A percentile compares a stretch with the other conserved stretches of the same genome.
These are phyloP conservation scores for Pseudocercospora macadamiae DNA, from an alignment of 2,329 filamentous ascomycete species.

Conservation along the genomic window DNA sequence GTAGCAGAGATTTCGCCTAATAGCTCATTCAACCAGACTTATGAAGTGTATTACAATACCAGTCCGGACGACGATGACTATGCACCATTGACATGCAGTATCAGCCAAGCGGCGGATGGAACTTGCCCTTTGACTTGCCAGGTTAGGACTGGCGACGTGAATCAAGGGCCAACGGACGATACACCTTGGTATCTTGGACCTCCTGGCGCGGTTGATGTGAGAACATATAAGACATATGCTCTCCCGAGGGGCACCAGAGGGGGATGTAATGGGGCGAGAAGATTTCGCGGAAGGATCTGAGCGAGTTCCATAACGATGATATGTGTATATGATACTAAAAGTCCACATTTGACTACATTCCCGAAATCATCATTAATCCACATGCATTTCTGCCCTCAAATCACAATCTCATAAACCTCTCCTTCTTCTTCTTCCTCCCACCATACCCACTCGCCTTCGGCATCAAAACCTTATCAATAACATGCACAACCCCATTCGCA, in stretches of 20 bases:
- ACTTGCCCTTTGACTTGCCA: background rate
- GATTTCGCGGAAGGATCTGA: background rate
- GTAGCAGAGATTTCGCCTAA: no score
- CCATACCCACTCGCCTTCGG: no score
- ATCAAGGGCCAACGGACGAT: background rate
- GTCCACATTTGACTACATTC: no score
- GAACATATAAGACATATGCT: background rate
- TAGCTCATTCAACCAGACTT: no score
- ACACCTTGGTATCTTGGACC: background rate
- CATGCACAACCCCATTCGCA: slow-evolving; percentile 14
- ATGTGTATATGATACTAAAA: no score
- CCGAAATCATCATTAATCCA: no score
- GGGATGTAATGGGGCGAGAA: background rate
- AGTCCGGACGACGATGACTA: background rate
- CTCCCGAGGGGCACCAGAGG: background rate
- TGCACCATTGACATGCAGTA: background rate
- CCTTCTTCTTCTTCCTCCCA: no score
- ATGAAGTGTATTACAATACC: background rate
- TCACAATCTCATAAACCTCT: no score
- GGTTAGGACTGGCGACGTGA: background rate
- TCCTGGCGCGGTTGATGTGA: background rate
- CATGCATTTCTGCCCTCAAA: no score
- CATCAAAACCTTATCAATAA: slow-evolving; percentile 11
- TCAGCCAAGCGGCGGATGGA: background rate
- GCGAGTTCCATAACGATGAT: no score